Evolutionary conservation across 805 yeast species (phyloP), one percentile per base, ranked within the genome.

Genomic region (Starmerella stigmatis): DNA sequence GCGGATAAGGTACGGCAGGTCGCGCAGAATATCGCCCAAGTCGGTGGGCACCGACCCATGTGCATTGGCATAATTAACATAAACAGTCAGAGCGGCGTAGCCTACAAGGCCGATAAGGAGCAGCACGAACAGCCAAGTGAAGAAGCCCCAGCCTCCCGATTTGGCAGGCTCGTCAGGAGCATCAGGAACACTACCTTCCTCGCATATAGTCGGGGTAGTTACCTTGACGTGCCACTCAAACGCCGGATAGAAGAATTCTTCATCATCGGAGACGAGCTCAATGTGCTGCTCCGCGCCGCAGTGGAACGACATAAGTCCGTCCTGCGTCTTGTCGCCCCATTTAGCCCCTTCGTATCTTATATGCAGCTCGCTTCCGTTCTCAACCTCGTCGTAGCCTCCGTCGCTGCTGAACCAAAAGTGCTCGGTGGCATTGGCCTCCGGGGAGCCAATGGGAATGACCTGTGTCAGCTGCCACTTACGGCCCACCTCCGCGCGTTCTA

Each of bases 71-170:
- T 79, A 76, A 55, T 79, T 80, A 52, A 79, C 70, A 84, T 86
- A 81, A 1, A 86, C 83, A 27, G 80, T 80, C 21, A 78, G 78
- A 43, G 79, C 73, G 20, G 81, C 73, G 62, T 84, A 88, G 33
- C 77, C 76, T 37, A 86, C 78, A 55, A 82, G 71, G 37, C 74
- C 73, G 27, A 89, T 63, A 15, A 84, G 83, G 52, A 79, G 63
- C n/a, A 86, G 64, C 54, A 88, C 78, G 59, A 88, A 84, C 9
- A 86, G 57, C 79, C 89, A 84, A 2, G 86, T 75, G 60, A 88
- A 75, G 72, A 88, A 75, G 43, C 94, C 92, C 79, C 89, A 78
- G 16, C 47, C 47, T 13, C 31, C 40, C 21, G 12, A 4, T n/a
- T 23, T 11, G 28, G 22, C 21, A n/a, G 28, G 40, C 28, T 25